Evolutionary conservation across 1,139 yeast genomes (phyloP).

Genomic region (Pneumocystis canis): DNA sequence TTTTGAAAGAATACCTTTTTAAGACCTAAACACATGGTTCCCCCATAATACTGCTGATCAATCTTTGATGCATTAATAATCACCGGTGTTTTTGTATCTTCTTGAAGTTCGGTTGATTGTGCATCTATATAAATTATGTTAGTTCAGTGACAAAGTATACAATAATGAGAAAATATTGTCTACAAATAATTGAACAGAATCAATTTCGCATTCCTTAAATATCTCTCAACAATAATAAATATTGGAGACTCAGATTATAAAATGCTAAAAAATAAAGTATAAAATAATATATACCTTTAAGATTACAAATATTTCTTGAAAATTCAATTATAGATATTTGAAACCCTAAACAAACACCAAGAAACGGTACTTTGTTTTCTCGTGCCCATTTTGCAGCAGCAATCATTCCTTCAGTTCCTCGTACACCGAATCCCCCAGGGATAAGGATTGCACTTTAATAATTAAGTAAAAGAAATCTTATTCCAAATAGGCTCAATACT

Average conservation of each 20-base stretch:
- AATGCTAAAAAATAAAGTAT: not conserved
- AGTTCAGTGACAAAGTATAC: slow-evolving; percentile 2
- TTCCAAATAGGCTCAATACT: slow-evolving; percentile 20
- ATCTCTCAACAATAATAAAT: not conserved
- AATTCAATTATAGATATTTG: slow-evolving; percentile 95
- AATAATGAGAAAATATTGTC: not conserved
- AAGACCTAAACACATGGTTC: slow-evolving; percentile 95
- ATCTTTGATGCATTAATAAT: slow-evolving; percentile 98
- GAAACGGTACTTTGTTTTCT: slow-evolving; percentile 79
- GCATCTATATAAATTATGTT: slow-evolving; percentile 29
- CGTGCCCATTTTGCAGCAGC: slow-evolving; percentile 96
- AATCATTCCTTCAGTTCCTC: slow-evolving; percentile 98
- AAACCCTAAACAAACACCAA: slow-evolving; percentile 95
- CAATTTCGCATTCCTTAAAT: not conserved
- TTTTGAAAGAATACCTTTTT: slow-evolving; percentile 74
- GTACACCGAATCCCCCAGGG: slow-evolving; percentile 95
- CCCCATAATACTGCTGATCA: slow-evolving; percentile 89
- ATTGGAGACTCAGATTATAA: slow-evolving; percentile 1
- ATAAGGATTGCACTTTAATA: slow-evolving; percentile 58
- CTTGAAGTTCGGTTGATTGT: slow-evolving; percentile 74
- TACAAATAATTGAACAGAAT: slow-evolving; percentile 1
- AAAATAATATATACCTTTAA: slow-evolving; percentile 23
- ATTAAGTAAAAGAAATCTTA: not conserved
- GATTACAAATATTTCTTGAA: slow-evolving; percentile 66
- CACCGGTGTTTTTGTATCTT: slow-evolving; percentile 51